Percentiles rank a stretch among this genome's conserved stretches.
These are phyloP conservation scores for Corniculantispora saksenae DNA, from an alignment of 2,329 filamentous ascomycete species.

Conservation along the genomic window DNA sequence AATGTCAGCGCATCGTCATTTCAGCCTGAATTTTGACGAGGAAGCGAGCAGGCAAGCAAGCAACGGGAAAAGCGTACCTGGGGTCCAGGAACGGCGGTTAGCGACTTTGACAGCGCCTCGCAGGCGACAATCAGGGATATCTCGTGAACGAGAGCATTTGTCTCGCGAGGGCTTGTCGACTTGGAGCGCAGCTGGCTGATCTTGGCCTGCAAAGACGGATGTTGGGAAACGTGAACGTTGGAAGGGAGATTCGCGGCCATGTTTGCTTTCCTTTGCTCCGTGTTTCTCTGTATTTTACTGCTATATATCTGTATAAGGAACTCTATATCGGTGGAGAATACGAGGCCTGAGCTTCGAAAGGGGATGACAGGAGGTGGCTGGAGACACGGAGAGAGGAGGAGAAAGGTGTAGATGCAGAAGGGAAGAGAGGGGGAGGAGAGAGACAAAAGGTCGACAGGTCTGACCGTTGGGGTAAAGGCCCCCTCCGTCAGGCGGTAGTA, in stretches of 20 bases:
- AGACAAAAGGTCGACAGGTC: not conserved
- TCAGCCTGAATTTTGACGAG: no score
- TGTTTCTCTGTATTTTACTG: not conserved
- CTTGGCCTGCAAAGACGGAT: conserved; percentile 86
- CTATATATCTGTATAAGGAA: not conserved
- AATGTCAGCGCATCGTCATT: no score
- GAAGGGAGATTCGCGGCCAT: conserved; percentile 44
- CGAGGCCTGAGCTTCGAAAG: not conserved
- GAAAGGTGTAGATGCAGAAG: not conserved
- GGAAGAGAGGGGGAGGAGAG: not conserved
- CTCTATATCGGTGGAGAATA: not conserved
- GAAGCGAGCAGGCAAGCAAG: no score
- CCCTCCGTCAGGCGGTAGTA: not conserved
- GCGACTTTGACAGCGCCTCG: conserved; percentile 70
- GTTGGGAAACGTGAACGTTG: conserved; percentile 76
- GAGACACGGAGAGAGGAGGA: not conserved
- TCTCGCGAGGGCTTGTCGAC: conserved; percentile 69
- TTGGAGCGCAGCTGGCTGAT: conserved; percentile 83
- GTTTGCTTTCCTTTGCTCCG: not conserved
- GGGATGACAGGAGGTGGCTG: not conserved
- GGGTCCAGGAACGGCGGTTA: conserved; percentile 59
- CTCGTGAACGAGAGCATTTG: conserved; percentile 80
- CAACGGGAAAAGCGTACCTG: no score
- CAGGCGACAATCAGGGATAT: conserved; percentile 80
- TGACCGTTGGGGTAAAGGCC: not conserved